These are phyloP conservation scores for Stachybotrys chlorohalonatus DNA, from an alignment of 2,329 filamentous ascomycete species.

Conservation along the genomic window DNA sequence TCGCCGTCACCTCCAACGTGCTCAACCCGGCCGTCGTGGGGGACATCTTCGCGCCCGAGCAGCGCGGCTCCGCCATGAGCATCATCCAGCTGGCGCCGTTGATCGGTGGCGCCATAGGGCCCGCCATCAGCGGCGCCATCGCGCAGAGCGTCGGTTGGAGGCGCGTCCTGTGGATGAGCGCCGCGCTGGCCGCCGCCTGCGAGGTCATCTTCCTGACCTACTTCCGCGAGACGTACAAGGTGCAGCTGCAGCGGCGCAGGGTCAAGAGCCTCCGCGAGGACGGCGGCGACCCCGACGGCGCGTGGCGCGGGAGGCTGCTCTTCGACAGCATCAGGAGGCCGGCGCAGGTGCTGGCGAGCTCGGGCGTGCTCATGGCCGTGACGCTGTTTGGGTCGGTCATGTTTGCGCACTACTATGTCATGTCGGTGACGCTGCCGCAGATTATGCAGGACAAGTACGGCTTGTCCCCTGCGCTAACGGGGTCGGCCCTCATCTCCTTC, in stretches of 20 bases:
- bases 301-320: slow-evolving; percentile 9
- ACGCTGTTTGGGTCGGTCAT: slow-evolving; percentile 36
- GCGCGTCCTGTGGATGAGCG: slow-evolving; percentile 39
- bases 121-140: slow-evolving; percentile 44
- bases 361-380: slow-evolving; percentile 41
- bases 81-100: slow-evolving; percentile 47
- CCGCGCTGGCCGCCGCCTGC: slow-evolving; percentile 34
- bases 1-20: slow-evolving; percentile 55
- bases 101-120: slow-evolving; percentile 47
- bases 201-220: slow-evolving; percentile 41
- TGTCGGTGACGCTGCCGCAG: slow-evolving; percentile 42
- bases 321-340: slow-evolving; percentile 34
- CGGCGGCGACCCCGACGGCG: slow-evolving; percentile 8
- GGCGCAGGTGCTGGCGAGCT: slow-evolving; percentile 35
- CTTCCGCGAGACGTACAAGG: slow-evolving; percentile 52
- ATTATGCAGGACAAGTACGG: slow-evolving; percentile 39
- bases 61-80: slow-evolving; percentile 50
- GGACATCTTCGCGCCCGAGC: slow-evolving; percentile 50
- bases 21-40: slow-evolving; percentile 55
- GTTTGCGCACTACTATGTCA: slow-evolving; percentile 44
- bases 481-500: slow-evolving; percentile 37
- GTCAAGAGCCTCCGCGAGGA: slow-evolving; percentile 19
- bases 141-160: slow-evolving; percentile 48
- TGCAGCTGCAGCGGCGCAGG: background rate
- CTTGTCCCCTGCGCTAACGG: slow-evolving; percentile 41